Evolutionary conservation across 257 asterid genomes (phyloP).

Genomic region (Ballota nigra): DNA sequence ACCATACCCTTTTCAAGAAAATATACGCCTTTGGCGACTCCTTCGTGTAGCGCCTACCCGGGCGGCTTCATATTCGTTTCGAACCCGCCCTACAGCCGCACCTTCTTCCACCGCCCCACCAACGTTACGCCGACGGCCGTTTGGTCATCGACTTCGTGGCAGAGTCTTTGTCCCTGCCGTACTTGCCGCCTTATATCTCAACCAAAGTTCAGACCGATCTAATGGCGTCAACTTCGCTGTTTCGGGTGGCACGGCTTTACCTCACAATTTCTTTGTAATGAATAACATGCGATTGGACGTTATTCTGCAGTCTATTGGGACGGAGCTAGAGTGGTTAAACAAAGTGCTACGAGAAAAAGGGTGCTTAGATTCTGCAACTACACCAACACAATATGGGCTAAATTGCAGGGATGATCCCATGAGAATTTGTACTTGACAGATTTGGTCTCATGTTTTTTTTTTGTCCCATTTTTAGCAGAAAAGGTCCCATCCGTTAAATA

Average conservation of each 20-base stretch:
- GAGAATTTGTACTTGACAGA: too few species aligned
- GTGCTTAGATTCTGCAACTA: constrained; percentile 20
- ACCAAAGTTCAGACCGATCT: constrained; percentile 28
- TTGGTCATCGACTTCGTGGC: constrained; percentile 73
- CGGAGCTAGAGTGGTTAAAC: constrained; percentile 47
- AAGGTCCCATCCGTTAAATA: too few species aligned
- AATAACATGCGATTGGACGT: constrained; percentile 40
- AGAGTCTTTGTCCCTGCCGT: constrained; percentile 51
- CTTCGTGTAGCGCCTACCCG: constrained; percentile 66
- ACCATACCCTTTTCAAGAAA: constrained; percentile 43
- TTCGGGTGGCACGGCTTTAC: constrained; percentile 52
- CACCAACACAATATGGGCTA: too few species aligned
- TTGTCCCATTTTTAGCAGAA: too few species aligned
- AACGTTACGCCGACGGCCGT: constrained; percentile 90
- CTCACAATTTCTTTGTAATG: constrained; percentile 36
- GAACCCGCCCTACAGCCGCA: constrained; percentile 68
- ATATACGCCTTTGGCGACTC: constrained; percentile 89
- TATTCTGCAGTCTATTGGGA: constrained; percentile 42
- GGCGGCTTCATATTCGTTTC: constrained; percentile 65
- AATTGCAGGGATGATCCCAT: too few species aligned
- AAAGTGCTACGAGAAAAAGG: constrained; percentile 25
- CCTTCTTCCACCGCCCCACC: constrained; percentile 82
- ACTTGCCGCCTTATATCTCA: constrained; percentile 58
- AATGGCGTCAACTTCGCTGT: constrained; percentile 75
- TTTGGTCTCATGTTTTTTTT: too few species aligned